phyloP scores from a whole-genome alignment of 2,329 filamentous ascomycete species.

The Aspergillaceae sp. region DNA sequence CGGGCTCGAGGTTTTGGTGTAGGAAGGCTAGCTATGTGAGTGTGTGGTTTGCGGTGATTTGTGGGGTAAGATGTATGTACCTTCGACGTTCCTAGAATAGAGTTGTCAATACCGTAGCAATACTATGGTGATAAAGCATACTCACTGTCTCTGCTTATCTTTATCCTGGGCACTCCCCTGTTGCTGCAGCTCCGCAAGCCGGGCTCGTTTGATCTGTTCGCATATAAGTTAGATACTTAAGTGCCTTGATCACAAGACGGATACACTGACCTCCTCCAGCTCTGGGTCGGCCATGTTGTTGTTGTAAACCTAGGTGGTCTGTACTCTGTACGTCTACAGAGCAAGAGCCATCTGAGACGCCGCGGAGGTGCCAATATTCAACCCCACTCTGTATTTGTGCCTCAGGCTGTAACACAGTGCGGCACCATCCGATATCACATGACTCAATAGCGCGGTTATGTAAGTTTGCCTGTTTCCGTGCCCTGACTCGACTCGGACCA shows the following conservation, averaged over 20 bases:
- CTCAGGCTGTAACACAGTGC: too few relatives aligned
- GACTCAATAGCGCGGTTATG: too few relatives aligned
- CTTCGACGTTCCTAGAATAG: slow-evolving; percentile 24
- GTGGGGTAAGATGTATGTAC: slow-evolving; percentile 11
- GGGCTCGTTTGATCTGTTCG: slow-evolving; percentile 74
- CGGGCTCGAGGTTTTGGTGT: too few relatives aligned
- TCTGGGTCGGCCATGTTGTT: slow-evolving; percentile 55
- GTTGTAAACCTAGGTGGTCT: background rate
- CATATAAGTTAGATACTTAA: background rate
- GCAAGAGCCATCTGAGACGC: too few relatives aligned
- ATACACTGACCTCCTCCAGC: slow-evolving; percentile 48
- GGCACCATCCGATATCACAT: too few relatives aligned
- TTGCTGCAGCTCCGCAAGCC: slow-evolving; percentile 89
- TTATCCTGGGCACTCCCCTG: slow-evolving; percentile 47
- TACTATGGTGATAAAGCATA: slow-evolving; percentile 2
- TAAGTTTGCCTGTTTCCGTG: too few relatives aligned
- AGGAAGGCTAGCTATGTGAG: too few relatives aligned
- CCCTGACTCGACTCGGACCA: too few relatives aligned
- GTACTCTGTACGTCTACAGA: background rate
- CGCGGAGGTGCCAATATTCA: too few relatives aligned
- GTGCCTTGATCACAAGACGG: background rate
- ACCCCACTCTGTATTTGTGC: too few relatives aligned
- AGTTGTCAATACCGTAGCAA: background rate
- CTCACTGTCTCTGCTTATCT: slow-evolving; percentile 59
- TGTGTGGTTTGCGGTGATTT: background rate